Conservation (phyloP, 768 basidiomycete species). For the Podaxis rugospora region DNA sequence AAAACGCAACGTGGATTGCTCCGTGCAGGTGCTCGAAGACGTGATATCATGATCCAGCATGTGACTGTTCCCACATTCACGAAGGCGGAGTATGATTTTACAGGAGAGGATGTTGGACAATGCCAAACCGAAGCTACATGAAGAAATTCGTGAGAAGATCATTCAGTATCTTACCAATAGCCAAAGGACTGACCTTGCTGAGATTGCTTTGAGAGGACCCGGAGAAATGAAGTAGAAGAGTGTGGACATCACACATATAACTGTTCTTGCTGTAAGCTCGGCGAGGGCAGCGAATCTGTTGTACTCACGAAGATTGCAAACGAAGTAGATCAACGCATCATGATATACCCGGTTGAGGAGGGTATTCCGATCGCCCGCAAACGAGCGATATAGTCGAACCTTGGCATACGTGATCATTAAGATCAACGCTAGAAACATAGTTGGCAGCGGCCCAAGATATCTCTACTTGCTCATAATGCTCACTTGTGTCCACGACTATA, state of each 20-base stretch:
- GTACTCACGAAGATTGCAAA: background rate
- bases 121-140: background rate
- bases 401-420: conserved; percentile 2
- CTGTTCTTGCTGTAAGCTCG: background rate
- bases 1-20: background rate
- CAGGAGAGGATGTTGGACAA: conserved; percentile 5
- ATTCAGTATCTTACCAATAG: background rate
- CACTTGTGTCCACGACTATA: background rate
- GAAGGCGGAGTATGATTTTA: conserved; percentile 5
- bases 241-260: background rate
- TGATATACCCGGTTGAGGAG: background rate
- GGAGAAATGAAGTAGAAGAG: background rate
- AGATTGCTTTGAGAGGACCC: background rate
- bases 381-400: background rate
- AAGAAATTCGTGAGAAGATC: background rate
- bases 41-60: background rate
- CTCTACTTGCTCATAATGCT: background rate
- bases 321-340: background rate
- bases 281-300: background rate
- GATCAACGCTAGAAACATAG: background rate
- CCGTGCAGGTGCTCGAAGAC: background rate
- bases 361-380: background rate
- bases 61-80: conserved; percentile 1
- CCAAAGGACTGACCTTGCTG: background rate
- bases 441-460: background rate